Conservation (phyloP, 768 basidiomycete genomes). For the Pulveroboletus frians region DNA sequence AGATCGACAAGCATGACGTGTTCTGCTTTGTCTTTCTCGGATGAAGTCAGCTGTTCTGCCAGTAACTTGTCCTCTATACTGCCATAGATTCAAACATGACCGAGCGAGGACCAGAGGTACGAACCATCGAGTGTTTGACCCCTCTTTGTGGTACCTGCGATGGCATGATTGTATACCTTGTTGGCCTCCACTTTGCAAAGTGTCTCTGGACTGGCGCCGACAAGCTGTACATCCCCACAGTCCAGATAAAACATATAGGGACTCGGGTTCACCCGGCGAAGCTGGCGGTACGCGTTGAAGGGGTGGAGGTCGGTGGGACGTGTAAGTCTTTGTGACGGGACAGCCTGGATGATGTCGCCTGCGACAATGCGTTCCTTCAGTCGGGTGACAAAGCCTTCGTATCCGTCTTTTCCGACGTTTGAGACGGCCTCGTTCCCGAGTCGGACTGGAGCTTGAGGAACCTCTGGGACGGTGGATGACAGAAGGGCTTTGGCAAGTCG, state of each 20-base stretch:
- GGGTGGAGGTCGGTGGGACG: conserved; percentile 87
- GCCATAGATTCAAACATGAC: conserved; percentile 4
- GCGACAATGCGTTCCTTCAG: conserved; percentile 93
- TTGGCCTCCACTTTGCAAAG: conserved; percentile 92
- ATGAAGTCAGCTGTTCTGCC: conserved; percentile 66
- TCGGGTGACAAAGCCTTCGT: conserved; percentile 84
- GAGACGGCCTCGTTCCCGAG: conserved; percentile 69
- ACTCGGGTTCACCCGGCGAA: conserved; percentile 93
- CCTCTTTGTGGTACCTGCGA: conserved; percentile 89
- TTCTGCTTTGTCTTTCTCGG: conserved; percentile 94
- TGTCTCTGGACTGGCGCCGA: conserved; percentile 98
- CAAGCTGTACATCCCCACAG: conserved; percentile 87
- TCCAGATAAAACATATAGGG: conserved; percentile 99
- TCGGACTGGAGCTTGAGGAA: conserved; percentile 56
- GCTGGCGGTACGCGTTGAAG: conserved; percentile 93
- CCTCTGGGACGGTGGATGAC: conserved; percentile 51
- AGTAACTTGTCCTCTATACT: conserved; percentile 81
- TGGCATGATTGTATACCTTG: conserved; percentile 95
- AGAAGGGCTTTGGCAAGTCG: conserved; percentile 71
- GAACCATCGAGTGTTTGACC: conserved; percentile 82
- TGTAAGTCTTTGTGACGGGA: conserved; percentile 87
- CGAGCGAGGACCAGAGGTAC: conserved; percentile 20
- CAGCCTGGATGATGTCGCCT: conserved; percentile 98
- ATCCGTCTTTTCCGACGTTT: conserved; percentile 91
- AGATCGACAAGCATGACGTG: conserved; percentile 99